A percentile compares a stretch with the other conserved stretches of the same genome.
Evolutionary conservation across 306 rosid genomes (phyloP).

Genomic region (Cicer pinnatifidum): DNA sequence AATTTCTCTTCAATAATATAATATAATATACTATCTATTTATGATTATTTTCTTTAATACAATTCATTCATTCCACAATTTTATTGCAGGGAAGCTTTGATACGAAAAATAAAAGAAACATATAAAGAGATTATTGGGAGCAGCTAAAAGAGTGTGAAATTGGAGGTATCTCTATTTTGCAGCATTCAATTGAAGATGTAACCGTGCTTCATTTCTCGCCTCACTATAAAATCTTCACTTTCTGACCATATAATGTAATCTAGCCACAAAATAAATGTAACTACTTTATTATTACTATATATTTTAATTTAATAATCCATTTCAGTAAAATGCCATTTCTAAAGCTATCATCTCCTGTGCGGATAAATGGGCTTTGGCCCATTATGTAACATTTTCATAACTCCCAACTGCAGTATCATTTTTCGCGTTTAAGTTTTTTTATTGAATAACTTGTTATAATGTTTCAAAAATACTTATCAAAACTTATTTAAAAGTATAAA

Average conservation of each 20-base stretch:
- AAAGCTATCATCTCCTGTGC: neutral
- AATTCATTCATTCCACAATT: conserved; percentile 23
- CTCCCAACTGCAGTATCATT: no score
- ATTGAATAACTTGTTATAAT: no score
- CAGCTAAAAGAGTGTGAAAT: conserved; percentile 59
- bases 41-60: neutral
- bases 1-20: neutral
- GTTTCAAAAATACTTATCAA: no score
- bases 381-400: no score
- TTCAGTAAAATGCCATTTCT: conserved; percentile 38
- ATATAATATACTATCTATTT: neutral
- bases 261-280: conserved; percentile 52
- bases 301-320: conserved; percentile 31
- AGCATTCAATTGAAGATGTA: no score
- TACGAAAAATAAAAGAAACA: conserved; percentile 64
- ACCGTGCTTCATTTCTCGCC: conserved; percentile 43
- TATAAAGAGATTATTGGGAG: conserved; percentile 68
- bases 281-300: conserved; percentile 1
- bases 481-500: no score
- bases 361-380: no score
- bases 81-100: conserved; percentile 68
- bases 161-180: no score
- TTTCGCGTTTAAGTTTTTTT: no score
- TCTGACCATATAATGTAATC: conserved; percentile 52
- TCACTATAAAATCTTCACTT: conserved; percentile 46